Percentiles rank a stretch among this genome's conserved stretches.
Conservation (phyloP, 139 green algal species). For the Micractinium sp. region DNA sequence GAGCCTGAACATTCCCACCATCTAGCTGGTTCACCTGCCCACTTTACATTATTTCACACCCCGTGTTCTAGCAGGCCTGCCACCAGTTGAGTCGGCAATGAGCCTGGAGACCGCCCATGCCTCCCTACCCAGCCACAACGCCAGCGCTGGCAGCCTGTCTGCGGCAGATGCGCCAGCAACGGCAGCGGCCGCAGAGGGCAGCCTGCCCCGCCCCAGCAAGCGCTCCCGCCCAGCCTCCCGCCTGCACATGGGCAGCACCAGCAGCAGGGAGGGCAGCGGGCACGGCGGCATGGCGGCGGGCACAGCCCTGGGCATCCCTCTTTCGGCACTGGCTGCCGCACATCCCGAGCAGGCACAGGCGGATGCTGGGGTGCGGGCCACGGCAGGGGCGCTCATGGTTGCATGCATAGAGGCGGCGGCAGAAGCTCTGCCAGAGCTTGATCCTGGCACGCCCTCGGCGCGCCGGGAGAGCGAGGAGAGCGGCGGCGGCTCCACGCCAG, state of each 20-base stretch:
- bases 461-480: background rate
- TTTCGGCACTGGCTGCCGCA: background rate
- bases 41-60: background rate
- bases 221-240: background rate
- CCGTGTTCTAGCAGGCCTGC: background rate
- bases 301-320: background rate
- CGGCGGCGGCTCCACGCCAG: background rate
- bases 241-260: background rate
- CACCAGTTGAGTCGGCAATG: background rate
- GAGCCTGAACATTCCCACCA: too few species aligned
- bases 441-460: background rate
- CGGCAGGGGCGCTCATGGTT: background rate
- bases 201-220: background rate
- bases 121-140: background rate
- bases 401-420: background rate
- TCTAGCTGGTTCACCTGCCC: background rate
- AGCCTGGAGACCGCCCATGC: background rate
- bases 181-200: background rate
- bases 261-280: constrained; percentile 7
- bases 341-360: background rate
- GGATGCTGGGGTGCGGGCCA: constrained; percentile 1
- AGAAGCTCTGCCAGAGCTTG: background rate
- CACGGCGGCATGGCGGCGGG: background rate
- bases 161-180: background rate
- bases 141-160: background rate